Base-by-base conservation (phyloP, 768 basidiomycete genomes). In the Kwoniella mangroviensis region DNA sequence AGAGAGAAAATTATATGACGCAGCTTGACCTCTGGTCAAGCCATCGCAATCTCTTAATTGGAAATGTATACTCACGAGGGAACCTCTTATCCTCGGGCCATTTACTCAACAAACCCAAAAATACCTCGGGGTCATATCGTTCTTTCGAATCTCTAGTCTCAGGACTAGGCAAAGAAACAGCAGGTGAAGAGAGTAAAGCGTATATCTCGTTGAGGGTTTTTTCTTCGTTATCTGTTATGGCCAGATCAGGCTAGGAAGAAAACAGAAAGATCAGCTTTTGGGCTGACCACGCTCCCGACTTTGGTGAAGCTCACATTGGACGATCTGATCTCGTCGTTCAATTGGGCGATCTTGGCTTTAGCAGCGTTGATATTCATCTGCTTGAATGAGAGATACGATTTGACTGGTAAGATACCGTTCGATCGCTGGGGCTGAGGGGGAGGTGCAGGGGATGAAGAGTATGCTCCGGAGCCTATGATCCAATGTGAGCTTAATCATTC, bases 351-450 rank as follows among this genome's bases (percentile, higher is more conserved):
- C 80, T 88, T 90, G 79, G 86, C 88, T 70, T 92, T 92, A 63
- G 84, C 85, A 1, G 78, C 78, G 1, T 88, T 88, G 69, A 86
- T 88, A 60, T 88, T 88, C 64, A 77, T 92, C 85, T 93, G 92
- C 73, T 91, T 92, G 86, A 98, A 96, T n/a, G 87, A 85, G 21
- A 93, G 87, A 53, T 87, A 85, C 49, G 86, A 88, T 53, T 86
- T 84, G 42, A 82, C 77, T 2, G 82, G 80, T 17, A 79, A 45
- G 28, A 83, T 78, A 43, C 79, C 82, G 61, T 74, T 74, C 12
- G 68, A 82, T 85, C n/a, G 85, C 71, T 56, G n/a, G 4, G 66
- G 42, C 43, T 61, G 19, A 10, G 70, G 22, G 13, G 52, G 52
- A 15, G 78, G 66, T 80, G 79, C 49, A 24, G 86, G 77, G 6